Percentiles rank a stretch among this genome's conserved stretches.
Evolutionary conservation across 305 asterid species (phyloP).

Genomic region (Rubia tinctorum): DNA sequence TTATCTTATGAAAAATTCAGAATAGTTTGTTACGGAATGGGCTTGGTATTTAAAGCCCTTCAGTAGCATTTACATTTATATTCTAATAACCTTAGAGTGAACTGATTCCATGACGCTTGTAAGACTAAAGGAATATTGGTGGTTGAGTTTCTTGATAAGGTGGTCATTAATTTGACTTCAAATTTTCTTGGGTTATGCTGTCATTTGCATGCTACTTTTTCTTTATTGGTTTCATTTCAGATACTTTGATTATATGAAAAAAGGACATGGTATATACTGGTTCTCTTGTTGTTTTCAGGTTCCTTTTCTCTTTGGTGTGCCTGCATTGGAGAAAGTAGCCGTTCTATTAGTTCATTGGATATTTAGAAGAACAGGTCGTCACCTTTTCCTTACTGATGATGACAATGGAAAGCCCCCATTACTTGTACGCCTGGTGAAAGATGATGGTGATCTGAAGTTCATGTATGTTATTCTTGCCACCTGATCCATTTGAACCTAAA

Average conservation of each 20-base stretch:
- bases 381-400: slow-evolving; percentile 82
- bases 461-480: slow-evolving; percentile 47
- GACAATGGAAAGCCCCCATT: slow-evolving; percentile 86
- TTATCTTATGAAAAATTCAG: not conserved
- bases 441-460: slow-evolving; percentile 54
- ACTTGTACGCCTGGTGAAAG: slow-evolving; percentile 80
- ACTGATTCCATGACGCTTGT: not conserved
- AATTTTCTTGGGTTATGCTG: not conserved
- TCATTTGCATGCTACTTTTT: not conserved
- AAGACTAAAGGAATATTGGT: not conserved
- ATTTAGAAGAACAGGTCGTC: slow-evolving; percentile 93
- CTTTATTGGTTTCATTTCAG: slow-evolving; percentile 6
- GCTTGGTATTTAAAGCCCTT: not conserved
- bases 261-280: not conserved
- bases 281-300: slow-evolving; percentile 47
- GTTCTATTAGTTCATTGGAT: slow-evolving; percentile 76
- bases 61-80: not conserved
- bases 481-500: not conserved
- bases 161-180: not conserved
- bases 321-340: slow-evolving; percentile 80
- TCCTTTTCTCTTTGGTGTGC: slow-evolving; percentile 91
- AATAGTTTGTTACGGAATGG: not conserved
- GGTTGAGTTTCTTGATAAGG: not conserved
- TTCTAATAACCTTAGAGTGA: not conserved
- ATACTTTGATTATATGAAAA: not conserved